Base-by-base conservation (phyloP, 2,329 filamentous ascomycete species). In the Alternaria incomplexa region DNA sequence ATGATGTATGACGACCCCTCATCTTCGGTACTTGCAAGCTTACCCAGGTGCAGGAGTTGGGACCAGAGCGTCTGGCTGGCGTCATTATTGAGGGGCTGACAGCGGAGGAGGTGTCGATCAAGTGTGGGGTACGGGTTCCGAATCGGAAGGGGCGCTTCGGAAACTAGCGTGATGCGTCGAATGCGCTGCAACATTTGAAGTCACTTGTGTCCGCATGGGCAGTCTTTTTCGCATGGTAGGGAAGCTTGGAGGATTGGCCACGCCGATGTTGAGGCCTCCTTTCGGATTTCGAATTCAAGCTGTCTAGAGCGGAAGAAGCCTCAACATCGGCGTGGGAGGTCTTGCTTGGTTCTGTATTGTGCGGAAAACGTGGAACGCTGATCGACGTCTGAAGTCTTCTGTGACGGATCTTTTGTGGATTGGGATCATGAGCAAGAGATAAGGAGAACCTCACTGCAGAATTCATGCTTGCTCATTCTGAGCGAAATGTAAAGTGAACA, bases 71-170 rank as follows among this genome's bases (percentile, higher is more conserved):
- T 17, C 36, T 40, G 36, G 36, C 36, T 40, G 36, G 36, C 36
- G 36, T 59, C 57, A 59, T 59, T 40, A 54, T 46, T 59, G 57
- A 59, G 57, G 57, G 57, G 57, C 36, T 47, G 43, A 7, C 56
- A 54, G 56, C 36, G 30, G 48, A 58, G 48, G 0, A 10, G 6
- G 9, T 6, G 56, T 44, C 47, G 40, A 55, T 58, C 56, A 40
- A 48, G 28, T 55, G 57, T 55, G 57, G 57, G 57, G 57, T 55
- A 59, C 1, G 6, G 9, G 56, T 58, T 58, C 56, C 56, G 47
- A 53, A 10, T 58, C 56, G 56, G 56, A 58, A 58, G 2, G 9
- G 25, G 20, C 20, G 48, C 25, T 17, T 54, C 48, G 56, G 56
- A 54, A 58, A 12, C 44, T 50, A 56, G 58, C 32, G 51, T 15